These are phyloP conservation scores for Hypoxylon fuscum DNA, from an alignment of 495 filamentous ascomycete genomes.

Conservation along the genomic window DNA sequence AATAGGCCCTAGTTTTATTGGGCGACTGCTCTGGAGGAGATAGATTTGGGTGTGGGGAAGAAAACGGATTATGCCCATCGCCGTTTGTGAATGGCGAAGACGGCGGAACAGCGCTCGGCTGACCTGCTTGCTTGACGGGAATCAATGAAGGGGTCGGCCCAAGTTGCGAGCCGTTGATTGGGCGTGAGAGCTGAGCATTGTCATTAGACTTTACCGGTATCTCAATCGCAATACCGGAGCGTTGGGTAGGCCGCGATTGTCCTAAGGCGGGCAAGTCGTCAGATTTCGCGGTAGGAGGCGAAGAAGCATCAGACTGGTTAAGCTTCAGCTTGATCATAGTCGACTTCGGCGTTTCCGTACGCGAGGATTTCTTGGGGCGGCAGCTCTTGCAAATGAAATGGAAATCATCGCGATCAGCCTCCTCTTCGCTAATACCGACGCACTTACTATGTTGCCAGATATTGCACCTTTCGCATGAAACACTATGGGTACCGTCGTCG, in stretches of 20 bases:
- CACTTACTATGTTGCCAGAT: conserved; percentile 97
- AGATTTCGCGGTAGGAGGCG: conserved; percentile 25
- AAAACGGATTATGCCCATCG: conserved; percentile 50
- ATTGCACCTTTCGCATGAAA: conserved; percentile 94
- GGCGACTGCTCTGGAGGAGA: conserved; percentile 52
- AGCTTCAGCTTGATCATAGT: conserved; percentile 77
- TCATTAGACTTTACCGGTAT: conserved; percentile 22
- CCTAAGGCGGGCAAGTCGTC: conserved; percentile 23
- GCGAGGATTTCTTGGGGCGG: conserved; percentile 68
- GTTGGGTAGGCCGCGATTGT: conserved; percentile 15
- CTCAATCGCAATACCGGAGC: conserved; percentile 21
- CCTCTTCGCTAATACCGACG: conserved; percentile 76
- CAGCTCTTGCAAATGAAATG: conserved; percentile 87
- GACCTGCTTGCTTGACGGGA: conserved; percentile 40
- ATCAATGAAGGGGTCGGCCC: conserved; percentile 16
- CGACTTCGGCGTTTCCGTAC: conserved; percentile 50
- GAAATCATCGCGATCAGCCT: conserved; percentile 87
- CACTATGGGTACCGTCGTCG: conserved; percentile 90
- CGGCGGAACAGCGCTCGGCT: conserved; percentile 26
- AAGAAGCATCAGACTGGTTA: conserved; percentile 66
- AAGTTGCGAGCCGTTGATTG: conserved; percentile 25
- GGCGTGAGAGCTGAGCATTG: conserved; percentile 11
- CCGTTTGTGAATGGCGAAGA: conserved; percentile 41
- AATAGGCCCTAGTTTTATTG: conserved; percentile 52
- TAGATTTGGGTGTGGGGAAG: conserved; percentile 54